phyloP scores from a whole-genome alignment of 192 early-diverging fungal species.

The Bifiguratus adelaidae region DNA sequence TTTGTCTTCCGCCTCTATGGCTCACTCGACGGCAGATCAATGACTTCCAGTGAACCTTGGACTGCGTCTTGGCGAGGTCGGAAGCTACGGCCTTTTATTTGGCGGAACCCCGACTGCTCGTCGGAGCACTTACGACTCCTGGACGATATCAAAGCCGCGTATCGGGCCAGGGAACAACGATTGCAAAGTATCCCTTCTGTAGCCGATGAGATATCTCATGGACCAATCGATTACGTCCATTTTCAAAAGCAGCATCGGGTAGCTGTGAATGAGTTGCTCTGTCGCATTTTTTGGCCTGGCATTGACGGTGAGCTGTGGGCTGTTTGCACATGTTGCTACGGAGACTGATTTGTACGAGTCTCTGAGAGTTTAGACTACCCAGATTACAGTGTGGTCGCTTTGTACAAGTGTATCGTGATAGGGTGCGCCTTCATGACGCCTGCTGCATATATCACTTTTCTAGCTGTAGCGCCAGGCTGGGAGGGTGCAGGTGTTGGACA shows the following conservation, averaged over 20 bases:
- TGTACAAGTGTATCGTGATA: constrained; percentile 70
- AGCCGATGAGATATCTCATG: constrained; percentile 15
- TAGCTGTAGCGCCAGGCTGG: constrained; percentile 81
- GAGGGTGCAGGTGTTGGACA: constrained; percentile 72
- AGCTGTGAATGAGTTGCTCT: constrained; percentile 69
- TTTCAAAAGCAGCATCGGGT: constrained; percentile 55
- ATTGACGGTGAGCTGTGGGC: constrained; percentile 77
- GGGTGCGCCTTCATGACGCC: constrained; percentile 92
- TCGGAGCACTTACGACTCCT: constrained; percentile 33
- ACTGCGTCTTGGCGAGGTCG: constrained; percentile 65
- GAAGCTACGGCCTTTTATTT: constrained; percentile 72
- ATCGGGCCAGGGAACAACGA: neutral
- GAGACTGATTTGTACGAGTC: no score
- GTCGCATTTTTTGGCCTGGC: constrained; percentile 76
- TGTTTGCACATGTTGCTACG: no score
- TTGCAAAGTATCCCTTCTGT: constrained; percentile 13
- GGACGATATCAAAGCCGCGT: constrained; percentile 22
- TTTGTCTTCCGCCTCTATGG: constrained; percentile 71
- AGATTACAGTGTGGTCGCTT: constrained; percentile 75
- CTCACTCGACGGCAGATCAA: constrained; percentile 34
- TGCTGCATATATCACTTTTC: constrained; percentile 81
- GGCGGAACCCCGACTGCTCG: constrained; percentile 49
- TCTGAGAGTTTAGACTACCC: constrained; percentile 73
- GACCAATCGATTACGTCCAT: constrained; percentile 72
- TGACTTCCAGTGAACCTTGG: constrained; percentile 40